A percentile compares a stretch with the other conserved stretches of the same genome.
Evolutionary conservation across 1,284 basidiomycete species (phyloP).

Genomic region (Porogramme epimiltina): DNA sequence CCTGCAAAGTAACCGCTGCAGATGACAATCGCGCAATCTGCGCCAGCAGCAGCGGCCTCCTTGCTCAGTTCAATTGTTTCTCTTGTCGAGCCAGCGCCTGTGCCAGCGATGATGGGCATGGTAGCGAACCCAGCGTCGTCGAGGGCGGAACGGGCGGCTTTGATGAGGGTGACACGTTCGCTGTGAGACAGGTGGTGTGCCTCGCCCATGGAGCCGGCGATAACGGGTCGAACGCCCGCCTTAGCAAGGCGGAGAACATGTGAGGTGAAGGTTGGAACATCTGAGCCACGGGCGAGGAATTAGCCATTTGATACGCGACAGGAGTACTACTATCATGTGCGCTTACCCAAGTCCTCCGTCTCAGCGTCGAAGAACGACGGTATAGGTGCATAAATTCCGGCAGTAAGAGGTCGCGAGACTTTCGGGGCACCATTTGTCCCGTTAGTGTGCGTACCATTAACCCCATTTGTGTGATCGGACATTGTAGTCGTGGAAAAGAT

Average conservation of each 20-base stretch:
- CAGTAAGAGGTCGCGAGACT: constrained; percentile 51
- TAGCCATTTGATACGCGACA: not conserved
- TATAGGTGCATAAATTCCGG: constrained; percentile 86
- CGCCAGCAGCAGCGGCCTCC: constrained; percentile 78
- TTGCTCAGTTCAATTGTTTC: constrained; percentile 75
- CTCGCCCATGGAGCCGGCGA: constrained; percentile 83
- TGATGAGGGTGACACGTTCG: constrained; percentile 72
- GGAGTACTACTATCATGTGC: not conserved
- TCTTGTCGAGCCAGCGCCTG: constrained; percentile 78
- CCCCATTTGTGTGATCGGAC: constrained; percentile 9
- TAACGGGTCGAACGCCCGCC: constrained; percentile 76
- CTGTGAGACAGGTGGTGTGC: constrained; percentile 75
- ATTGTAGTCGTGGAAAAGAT: not conserved
- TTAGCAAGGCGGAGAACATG: constrained; percentile 73
- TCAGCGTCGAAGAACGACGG: constrained; percentile 79
- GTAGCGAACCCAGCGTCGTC: constrained; percentile 62
- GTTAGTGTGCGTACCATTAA: constrained; percentile 9
- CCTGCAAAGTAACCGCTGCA: constrained; percentile 85
- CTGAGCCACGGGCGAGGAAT: constrained; percentile 38
- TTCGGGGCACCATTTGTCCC: constrained; percentile 19
- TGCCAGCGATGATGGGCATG: constrained; percentile 79
- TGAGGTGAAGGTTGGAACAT: constrained; percentile 70
- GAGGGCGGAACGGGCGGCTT: constrained; percentile 68
- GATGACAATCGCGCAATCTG: constrained; percentile 85
- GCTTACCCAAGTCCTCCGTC: constrained; percentile 80